Conservation (phyloP, 805 yeast species). For the Wickerhamiella alocasiicola region DNA sequence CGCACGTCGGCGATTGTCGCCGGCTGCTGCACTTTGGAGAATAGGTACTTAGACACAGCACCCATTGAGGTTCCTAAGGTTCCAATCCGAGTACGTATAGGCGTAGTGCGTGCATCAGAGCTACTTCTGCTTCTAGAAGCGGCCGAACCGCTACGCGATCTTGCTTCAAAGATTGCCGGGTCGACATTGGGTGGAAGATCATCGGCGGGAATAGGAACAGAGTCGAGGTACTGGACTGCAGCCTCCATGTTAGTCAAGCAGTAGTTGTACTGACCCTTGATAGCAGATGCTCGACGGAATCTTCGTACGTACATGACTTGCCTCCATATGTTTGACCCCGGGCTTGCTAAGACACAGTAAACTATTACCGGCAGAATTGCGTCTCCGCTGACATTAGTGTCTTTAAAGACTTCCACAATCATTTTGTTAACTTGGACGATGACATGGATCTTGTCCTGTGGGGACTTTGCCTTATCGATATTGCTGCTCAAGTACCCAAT, state of each 20-base stretch:
- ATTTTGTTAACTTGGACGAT: constrained; percentile 28
- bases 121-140: constrained; percentile 1
- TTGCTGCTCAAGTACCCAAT: constrained; percentile 12
- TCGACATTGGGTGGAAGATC: constrained; percentile 25
- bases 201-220: constrained; percentile 22
- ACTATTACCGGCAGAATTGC: constrained; percentile 30
- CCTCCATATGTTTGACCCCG: constrained; percentile 27
- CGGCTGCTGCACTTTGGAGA: constrained; percentile 3
- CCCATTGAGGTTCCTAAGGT: constrained; percentile 8
- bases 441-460: constrained; percentile 27
- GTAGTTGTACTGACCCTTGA: constrained; percentile 31
- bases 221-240: constrained; percentile 29
- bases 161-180: constrained; percentile 15
- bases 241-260: constrained; percentile 35
- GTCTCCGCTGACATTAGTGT: constrained; percentile 27
- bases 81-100: constrained; percentile 11
- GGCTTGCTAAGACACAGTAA: constrained; percentile 25
- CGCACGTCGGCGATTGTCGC: constrained; percentile 9
- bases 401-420: constrained; percentile 25
- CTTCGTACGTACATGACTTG: constrained; percentile 30
- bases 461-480: constrained; percentile 25
- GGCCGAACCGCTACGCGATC: background rate
- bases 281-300: constrained; percentile 26
- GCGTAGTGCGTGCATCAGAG: constrained; percentile 19
- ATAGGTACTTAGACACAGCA: constrained; percentile 9